Evolutionary conservation across 2,329 filamentous ascomycete species (phyloP), one percentile per base, ranked within the genome.

Genomic region (Drechslerella dactyloides): DNA sequence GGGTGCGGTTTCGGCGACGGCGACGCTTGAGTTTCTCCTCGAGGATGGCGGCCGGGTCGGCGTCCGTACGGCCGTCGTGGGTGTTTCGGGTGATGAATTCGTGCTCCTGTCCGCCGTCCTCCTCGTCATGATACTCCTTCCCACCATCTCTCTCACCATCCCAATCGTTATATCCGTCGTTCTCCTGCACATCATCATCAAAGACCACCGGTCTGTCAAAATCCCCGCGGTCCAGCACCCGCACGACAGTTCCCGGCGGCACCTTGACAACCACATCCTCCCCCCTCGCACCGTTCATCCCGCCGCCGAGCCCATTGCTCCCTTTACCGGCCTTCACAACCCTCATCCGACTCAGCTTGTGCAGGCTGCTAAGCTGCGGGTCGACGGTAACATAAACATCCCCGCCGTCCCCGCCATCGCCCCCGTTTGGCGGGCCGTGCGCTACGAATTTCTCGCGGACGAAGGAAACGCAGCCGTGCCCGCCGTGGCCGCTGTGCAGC

Each of bases 401-500:
- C 42, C 94, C 94, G 73, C 94, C 94, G 63, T 87, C 89, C 2
- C 94, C 94, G 46, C 94, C 94, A 78, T 99, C 92, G 69, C 94
- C 94, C 54, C 94, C 94, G 79, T 99, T 97, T 8, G 94, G 87
- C 10, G 94, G 94, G 0, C 94, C 94, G 74, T 96, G 88, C 50
- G 88, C 86, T 30, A 97, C 84, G 80, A 90, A 97, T 74, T 93
- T 93, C 77, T 99, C 94, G 19, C 93, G 89, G 48, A 96, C 82
- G 78, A 97, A 99, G 0, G 94, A 94, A 56, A 97, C 91, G 78
- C 94, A 99, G 74, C 94, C 94, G 78, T 94, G 88, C 7, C 94
- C 94, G 24, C 94, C 94, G 1, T 83, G 81, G 7, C 94, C 94
- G 17, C 93, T 90, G 76, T 89, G 85, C 1, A 97, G 80, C 0